Percentiles rank a stretch among this genome's conserved stretches.
Evolutionary conservation across 306 rosid species (phyloP).

Genomic region (Prunus mume): DNA sequence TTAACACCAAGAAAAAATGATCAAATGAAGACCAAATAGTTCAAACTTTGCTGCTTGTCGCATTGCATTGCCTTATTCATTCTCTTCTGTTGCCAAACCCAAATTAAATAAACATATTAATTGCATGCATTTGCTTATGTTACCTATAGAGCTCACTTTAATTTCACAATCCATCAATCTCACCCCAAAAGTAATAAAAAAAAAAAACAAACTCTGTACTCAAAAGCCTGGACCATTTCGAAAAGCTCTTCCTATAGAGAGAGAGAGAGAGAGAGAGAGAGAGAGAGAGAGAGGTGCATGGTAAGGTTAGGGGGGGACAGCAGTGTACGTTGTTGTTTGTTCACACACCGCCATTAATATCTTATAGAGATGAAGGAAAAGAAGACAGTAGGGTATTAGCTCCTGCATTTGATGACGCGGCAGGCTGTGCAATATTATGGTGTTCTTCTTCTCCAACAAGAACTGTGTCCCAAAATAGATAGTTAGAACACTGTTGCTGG

Average conservation of each 20-base stretch:
- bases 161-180: constrained; percentile 28
- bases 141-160: constrained; percentile 29
- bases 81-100: constrained; percentile 38
- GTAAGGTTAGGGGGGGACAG: constrained; percentile 5
- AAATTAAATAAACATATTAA: constrained; percentile 39
- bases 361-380: constrained; percentile 70
- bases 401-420: constrained; percentile 50
- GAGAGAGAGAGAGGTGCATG: not conserved
- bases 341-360: constrained; percentile 18
- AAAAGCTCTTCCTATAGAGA: constrained; percentile 34
- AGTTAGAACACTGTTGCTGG: constrained; percentile 69
- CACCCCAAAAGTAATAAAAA: constrained; percentile 25
- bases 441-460: constrained; percentile 54
- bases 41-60: constrained; percentile 41
- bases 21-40: not conserved
- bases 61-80: constrained; percentile 34
- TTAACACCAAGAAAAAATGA: not conserved
- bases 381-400: constrained; percentile 39
- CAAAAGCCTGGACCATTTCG: constrained; percentile 43
- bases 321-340: not conserved
- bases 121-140: constrained; percentile 31
- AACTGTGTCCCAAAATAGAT: constrained; percentile 74
- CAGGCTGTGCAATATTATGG: constrained; percentile 31
- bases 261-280: not conserved
- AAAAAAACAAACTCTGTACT: constrained; percentile 26